phyloP scores from a whole-genome alignment of 2,329 filamentous ascomycete species.

The Stenocarpella maydis region DNA sequence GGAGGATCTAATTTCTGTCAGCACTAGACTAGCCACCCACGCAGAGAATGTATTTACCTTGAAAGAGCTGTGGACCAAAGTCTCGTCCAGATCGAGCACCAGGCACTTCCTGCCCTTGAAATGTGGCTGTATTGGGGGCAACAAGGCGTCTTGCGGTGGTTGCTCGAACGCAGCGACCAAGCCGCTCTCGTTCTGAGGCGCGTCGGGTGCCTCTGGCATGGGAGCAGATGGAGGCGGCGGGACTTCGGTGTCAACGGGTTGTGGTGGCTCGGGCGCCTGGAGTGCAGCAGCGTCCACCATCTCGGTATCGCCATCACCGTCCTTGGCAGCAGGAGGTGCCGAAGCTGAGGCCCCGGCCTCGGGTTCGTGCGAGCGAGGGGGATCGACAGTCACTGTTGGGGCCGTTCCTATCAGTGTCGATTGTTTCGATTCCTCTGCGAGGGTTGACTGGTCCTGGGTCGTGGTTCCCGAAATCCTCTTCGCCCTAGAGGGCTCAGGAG shows the following conservation, averaged over 20 bases:
- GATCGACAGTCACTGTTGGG: constrained; percentile 53
- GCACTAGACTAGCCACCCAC: background rate
- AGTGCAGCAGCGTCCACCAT: constrained; percentile 69
- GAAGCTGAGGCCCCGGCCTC: constrained; percentile 28
- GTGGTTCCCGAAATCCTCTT: constrained; percentile 57
- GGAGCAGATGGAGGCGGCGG: constrained; percentile 58
- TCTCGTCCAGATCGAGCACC: constrained; percentile 95
- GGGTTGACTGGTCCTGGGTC: constrained; percentile 55
- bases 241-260: constrained; percentile 41
- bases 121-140: constrained; percentile 83
- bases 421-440: constrained; percentile 57
- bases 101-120: constrained; percentile 91
- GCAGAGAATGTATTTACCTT: constrained; percentile 69
- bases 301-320: constrained; percentile 68
- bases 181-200: constrained; percentile 50
- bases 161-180: constrained; percentile 55
- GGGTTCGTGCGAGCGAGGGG: constrained; percentile 42
- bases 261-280: constrained; percentile 31
- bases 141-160: constrained; percentile 71
- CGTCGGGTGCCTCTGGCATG: constrained; percentile 46
- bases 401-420: constrained; percentile 47
- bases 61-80: constrained; percentile 97
- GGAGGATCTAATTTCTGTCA: constrained; percentile 73
- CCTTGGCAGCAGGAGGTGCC: constrained; percentile 44
- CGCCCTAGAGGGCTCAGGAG: constrained; percentile 48